Base-by-base conservation (phyloP, 164 flowering plant species). In the Berberis vulgaris region DNA sequence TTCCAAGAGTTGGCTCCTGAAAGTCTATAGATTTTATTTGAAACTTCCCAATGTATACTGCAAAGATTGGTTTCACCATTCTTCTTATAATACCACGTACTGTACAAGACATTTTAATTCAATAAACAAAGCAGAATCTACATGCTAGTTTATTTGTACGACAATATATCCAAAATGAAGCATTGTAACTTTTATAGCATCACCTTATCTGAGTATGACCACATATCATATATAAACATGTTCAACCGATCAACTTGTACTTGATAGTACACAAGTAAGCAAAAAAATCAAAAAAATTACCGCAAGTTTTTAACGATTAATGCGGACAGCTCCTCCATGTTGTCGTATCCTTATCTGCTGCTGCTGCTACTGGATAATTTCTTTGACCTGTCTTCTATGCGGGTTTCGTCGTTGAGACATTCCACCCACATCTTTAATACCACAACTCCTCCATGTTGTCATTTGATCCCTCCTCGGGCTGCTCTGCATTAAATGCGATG, bases 191-290 rank as follows among this genome's bases (percentile, higher is more conserved):
- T 26, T 4, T 1, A 10, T 52, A 9, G 41, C 40, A 7, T 40
- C 41, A 57, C 91, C 91, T 83, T 86, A 71, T 86, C 82, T 44
- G 84, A 79, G 72, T 72, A 82, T 54, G 93, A 97, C 98, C 96
- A 93, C 88, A 85, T 83, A 57, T 82, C 73, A 26, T 44, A 61
- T 43, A 88, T 10, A 61, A 85, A 74, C 69, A 78, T 86, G 82
- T 88, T 93, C 63, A 90, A 68, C 98, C 97, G 90, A 60, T 93
- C 96, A 45, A 89, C 93, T 97, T 93, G 81, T 65, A 73, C 9
- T 40, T 3, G 7, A 57, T 5, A 8, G 43, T 41, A 4, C 40
- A 56, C 57, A 67, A 12, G n/a, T 1, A 4, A 3, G 26, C 26
- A 26, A 26, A 26, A 26, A 26, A 26, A 26, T 26, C 26, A 26